phyloP scores from a whole-genome alignment of 2,329 filamentous ascomycete genomes.

The Alternaria consortialis region DNA sequence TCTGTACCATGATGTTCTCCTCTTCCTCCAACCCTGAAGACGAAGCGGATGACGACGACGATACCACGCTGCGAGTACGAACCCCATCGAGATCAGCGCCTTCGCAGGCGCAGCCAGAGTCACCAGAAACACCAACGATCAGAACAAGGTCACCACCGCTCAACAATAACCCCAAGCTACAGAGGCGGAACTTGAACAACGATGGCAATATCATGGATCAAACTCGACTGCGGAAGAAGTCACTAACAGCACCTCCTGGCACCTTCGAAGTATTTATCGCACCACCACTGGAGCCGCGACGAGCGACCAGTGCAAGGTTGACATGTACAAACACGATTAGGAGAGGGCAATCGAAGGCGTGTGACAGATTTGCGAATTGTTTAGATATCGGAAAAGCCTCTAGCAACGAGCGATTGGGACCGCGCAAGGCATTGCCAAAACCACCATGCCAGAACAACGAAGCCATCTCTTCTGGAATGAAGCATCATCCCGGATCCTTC shows the following conservation, averaged over 20 bases:
- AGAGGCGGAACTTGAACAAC: constrained; percentile 15
- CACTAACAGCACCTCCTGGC: constrained; percentile 33
- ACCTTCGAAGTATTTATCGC: constrained; percentile 11
- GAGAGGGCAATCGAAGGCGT: constrained; percentile 8
- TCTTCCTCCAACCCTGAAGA: constrained; percentile 20
- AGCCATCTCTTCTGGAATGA: constrained; percentile 2
- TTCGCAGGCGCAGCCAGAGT: constrained; percentile 7
- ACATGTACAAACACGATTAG: constrained; percentile 8
- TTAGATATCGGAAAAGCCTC: constrained; percentile 7
- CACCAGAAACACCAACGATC: constrained; percentile 14
- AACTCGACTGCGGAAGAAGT: constrained; percentile 29
- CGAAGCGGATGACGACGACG: constrained; percentile 21
- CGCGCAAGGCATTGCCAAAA: constrained; percentile 6
- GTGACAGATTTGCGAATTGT: not conserved
- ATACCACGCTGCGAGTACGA: constrained; percentile 5
- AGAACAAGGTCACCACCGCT: constrained; percentile 14
- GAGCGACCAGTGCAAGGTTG: constrained; percentile 39
- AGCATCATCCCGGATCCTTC: constrained; percentile 20
- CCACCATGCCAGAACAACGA: constrained; percentile 1
- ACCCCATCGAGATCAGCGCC: constrained; percentile 2
- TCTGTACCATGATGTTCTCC: constrained; percentile 19
- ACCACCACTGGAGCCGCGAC: constrained; percentile 32
- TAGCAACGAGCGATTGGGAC: constrained; percentile 7
- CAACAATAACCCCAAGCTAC: constrained; percentile 1
- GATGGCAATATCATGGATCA: constrained; percentile 13